Conservation (phyloP, 768 basidiomycete genomes). For the Exidia glandulosa region DNA sequence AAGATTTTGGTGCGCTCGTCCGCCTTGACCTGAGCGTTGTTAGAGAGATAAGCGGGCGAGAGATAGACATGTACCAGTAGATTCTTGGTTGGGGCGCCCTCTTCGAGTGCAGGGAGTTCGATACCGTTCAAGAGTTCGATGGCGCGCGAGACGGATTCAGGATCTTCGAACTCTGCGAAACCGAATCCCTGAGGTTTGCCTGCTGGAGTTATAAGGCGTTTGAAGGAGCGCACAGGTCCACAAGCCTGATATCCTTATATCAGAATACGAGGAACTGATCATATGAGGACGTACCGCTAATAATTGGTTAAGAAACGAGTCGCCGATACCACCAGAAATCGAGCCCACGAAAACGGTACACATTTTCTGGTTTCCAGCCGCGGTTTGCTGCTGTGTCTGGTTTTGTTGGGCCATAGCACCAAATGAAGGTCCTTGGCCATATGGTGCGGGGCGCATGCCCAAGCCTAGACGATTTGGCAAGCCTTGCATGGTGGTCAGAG, state of each 20-base stretch:
- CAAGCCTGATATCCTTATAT: slow-evolving; percentile 50
- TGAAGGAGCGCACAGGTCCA: slow-evolving; percentile 82
- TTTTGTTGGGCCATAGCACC: slow-evolving; percentile 87
- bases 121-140: slow-evolving; percentile 51
- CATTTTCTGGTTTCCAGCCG: slow-evolving; percentile 57
- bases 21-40: slow-evolving; percentile 62
- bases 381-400: slow-evolving; percentile 45
- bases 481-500: slow-evolving; percentile 56
- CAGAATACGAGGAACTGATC: neutral
- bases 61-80: slow-evolving; percentile 47
- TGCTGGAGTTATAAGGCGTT: slow-evolving; percentile 82
- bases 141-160: slow-evolving; percentile 78
- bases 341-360: slow-evolving; percentile 85
- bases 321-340: slow-evolving; percentile 87
- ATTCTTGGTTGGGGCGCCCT: slow-evolving; percentile 50
- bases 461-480: slow-evolving; percentile 69
- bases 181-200: slow-evolving; percentile 96
- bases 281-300: slow-evolving; percentile 48
- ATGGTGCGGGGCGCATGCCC: slow-evolving; percentile 73
- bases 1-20: slow-evolving; percentile 91
- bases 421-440: slow-evolving; percentile 44
- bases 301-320: slow-evolving; percentile 67
- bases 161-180: slow-evolving; percentile 92
- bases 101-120: slow-evolving; percentile 50
- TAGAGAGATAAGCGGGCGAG: slow-evolving; percentile 12